Evolutionary conservation across 208 protist genomes (phyloP), one percentile per base, ranked within the genome.

Genomic region (Blastocrithidia nonstop): DNA sequence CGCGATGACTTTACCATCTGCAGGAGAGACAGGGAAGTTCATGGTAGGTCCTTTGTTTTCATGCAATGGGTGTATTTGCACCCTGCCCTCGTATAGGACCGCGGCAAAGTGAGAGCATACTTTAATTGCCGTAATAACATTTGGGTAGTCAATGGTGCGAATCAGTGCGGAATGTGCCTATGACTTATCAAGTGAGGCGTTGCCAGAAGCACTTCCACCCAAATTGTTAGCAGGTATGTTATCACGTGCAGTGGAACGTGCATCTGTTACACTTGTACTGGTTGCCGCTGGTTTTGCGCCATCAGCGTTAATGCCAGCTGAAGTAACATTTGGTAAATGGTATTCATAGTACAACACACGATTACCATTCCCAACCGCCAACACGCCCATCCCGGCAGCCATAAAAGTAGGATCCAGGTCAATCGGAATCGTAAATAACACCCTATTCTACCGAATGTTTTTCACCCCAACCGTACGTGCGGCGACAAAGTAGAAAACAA

Each of bases 351-450:
- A 96, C 35, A 75, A 62, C 0, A 87, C 79, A 11, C 64, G 57
- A 32, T 95, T 94, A 45, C 77, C 68, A 21, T 59, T 51, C 24
- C 77, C 85, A 2, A 89, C 84, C 4, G 74, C 93, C 26, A 93
- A 63, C 55, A 88, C 61, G 37, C 71, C 69, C 50, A 74, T 75
- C 19, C 87, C 82, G 4, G 91, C 71, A 2, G 66, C 67, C 41
- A 96, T 71, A 36, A 94, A 74, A 27, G 57, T 57, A 0, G 93
- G 89, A 28, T 97, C 88, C 28, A 82, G 71, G 32, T 82, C 68
- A 45, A 96, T 69, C 0, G 60, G 44, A 6, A 94, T 61, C 3
- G 60, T 78, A 41, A 72, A 80, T 20, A 93, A 20, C 17, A 79
- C 54, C 19, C 52, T 54, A 15, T 66, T 72, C 16, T 79, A 76